Evolutionary conservation across 108 stramenopile genomes (phyloP).

Genomic region (Cyclotella baltica): DNA sequence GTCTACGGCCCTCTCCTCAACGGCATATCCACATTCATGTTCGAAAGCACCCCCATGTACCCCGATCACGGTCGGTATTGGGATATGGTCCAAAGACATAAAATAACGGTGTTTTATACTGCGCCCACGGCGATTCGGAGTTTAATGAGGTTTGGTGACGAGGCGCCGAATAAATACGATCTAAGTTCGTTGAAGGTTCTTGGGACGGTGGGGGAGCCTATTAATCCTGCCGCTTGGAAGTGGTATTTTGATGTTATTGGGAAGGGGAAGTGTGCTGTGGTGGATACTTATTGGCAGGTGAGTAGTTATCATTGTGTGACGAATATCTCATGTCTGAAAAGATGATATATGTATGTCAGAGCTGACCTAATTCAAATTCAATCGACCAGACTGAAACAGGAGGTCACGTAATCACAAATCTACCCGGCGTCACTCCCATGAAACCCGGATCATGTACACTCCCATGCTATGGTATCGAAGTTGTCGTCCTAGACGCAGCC

Average conservation of each 20-base stretch:
- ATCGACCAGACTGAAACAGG: slow-evolving; percentile 95
- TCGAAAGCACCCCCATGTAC: slow-evolving; percentile 95
- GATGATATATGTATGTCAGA: too few relatives aligned
- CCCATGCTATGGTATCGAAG: slow-evolving; percentile 95
- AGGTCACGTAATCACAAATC: slow-evolving; percentile 93
- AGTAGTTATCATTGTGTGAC: background rate
- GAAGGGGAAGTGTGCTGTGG: slow-evolving; percentile 85
- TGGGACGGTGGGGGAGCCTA: slow-evolving; percentile 98
- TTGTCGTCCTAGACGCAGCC: slow-evolving; percentile 89
- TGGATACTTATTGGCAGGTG: slow-evolving; percentile 98
- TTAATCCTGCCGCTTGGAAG: slow-evolving; percentile 99
- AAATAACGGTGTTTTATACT: slow-evolving; percentile 86
- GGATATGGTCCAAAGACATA: slow-evolving; percentile 92
- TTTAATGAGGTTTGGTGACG: slow-evolving; percentile 94
- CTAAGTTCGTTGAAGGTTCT: slow-evolving; percentile 86
- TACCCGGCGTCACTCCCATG: slow-evolving; percentile 95
- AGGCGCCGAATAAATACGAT: slow-evolving; percentile 86
- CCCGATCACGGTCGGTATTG: slow-evolving; percentile 92
- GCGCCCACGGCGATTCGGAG: slow-evolving; percentile 98
- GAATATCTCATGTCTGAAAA: background rate
- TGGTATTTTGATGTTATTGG: slow-evolving; percentile 98
- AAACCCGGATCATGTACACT: slow-evolving; percentile 96
- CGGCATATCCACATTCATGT: slow-evolving; percentile 94
- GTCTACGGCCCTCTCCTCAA: slow-evolving; percentile 95
- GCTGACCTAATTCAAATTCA: background rate